Percentiles rank a stretch among this genome's conserved stretches.
phyloP scores from a whole-genome alignment of 257 asterid genomes.

The Lycium barbarum region DNA sequence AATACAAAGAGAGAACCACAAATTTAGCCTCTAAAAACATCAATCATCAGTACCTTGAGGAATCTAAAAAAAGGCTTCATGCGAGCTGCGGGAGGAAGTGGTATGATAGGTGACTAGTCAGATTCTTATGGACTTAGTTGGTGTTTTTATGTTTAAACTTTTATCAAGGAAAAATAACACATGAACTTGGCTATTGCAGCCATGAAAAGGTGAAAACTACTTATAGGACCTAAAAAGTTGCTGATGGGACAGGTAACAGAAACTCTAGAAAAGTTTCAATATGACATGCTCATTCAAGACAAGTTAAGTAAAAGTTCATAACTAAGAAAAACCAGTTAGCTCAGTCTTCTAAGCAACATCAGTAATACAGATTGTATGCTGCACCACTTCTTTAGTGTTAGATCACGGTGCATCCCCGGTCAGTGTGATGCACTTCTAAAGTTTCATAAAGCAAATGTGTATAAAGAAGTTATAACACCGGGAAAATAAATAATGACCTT shows the following conservation, averaged over 20 bases:
- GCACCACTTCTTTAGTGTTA: slow-evolving; percentile 3
- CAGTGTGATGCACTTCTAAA: neutral
- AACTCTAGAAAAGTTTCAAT: neutral
- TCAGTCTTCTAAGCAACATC: neutral
- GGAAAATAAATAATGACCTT: slow-evolving; percentile 35
- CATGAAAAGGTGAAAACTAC: neutral
- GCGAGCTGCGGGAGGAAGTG: neutral
- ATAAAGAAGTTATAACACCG: neutral
- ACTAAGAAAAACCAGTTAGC: neutral
- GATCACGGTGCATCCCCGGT: neutral
- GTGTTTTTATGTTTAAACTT: neutral
- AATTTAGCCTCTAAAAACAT: neutral
- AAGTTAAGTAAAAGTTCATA: neutral
- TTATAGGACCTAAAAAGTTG: neutral
- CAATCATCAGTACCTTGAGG: neutral
- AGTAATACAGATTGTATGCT: neutral
- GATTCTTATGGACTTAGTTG: neutral
- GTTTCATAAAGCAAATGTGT: neutral
- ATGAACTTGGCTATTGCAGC: neutral
- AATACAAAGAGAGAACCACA: slow-evolving; percentile 1
- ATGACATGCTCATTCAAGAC: neutral
- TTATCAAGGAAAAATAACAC: neutral
- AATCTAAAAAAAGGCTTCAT: neutral
- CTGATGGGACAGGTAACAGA: neutral
- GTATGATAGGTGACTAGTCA: neutral